A percentile compares a stretch with the other conserved stretches of the same genome.
phyloP scores from a whole-genome alignment of 306 rosid species.

The Trichosanthes truncata region DNA sequence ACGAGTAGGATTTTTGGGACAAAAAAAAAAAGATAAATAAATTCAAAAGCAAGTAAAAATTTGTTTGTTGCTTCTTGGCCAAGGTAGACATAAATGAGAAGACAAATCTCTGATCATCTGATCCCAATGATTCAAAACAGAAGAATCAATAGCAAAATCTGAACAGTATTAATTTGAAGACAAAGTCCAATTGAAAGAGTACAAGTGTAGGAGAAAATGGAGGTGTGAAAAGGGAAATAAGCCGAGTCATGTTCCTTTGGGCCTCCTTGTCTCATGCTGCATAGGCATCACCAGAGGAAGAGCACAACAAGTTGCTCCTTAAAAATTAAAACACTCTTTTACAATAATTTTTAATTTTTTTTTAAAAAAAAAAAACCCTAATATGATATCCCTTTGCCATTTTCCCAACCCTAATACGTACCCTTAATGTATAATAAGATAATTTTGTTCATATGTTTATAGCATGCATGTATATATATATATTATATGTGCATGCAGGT shows the following conservation, averaged over 20 bases:
- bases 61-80: background rate
- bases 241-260: conserved; percentile 4
- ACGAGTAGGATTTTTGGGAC: background rate
- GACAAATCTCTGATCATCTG: background rate
- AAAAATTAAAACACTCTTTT: background rate
- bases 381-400: background rate
- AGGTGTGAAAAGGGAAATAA: background rate
- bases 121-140: background rate
- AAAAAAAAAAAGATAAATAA: background rate
- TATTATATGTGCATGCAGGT: conserved; percentile 8
- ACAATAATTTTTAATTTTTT: too few species aligned
- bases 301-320: background rate
- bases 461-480: background rate
- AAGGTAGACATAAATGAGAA: conserved; percentile 7
- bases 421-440: background rate
- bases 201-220: background rate
- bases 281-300: conserved; percentile 6
- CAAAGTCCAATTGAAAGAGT: background rate
- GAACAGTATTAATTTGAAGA: background rate
- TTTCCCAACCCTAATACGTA: background rate
- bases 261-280: conserved; percentile 9
- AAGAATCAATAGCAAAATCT: background rate
- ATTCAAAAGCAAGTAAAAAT: background rate
- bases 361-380: background rate
- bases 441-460: background rate